These are phyloP conservation scores for Hypoxylon intermedium DNA, from an alignment of 495 filamentous ascomycete genomes.

Conservation along the genomic window DNA sequence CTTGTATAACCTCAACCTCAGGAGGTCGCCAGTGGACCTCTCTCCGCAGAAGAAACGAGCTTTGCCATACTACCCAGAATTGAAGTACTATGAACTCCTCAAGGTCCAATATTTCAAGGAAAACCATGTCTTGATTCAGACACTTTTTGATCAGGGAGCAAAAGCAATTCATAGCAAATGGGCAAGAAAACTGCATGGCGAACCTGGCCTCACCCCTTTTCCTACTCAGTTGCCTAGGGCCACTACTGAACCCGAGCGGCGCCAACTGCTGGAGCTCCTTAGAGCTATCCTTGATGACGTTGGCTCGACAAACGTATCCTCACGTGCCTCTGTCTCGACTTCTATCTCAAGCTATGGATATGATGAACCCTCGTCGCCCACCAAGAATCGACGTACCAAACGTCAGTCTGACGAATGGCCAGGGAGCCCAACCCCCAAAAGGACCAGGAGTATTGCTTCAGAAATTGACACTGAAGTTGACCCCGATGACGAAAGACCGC, in stretches of 20 bases:
- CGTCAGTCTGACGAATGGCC: slow-evolving; percentile 27
- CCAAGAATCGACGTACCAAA: slow-evolving; percentile 14
- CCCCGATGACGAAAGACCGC: slow-evolving; percentile 34
- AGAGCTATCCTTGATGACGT: slow-evolving; percentile 32
- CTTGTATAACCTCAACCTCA: slow-evolving; percentile 37
- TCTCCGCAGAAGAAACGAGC: slow-evolving; percentile 17
- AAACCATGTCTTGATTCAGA: slow-evolving; percentile 20
- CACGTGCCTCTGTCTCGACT: slow-evolving; percentile 11
- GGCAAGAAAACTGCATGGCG: slow-evolving; percentile 37
- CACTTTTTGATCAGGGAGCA: slow-evolving; percentile 32
- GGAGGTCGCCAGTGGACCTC: slow-evolving; percentile 27
- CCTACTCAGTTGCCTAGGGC: slow-evolving; percentile 25
- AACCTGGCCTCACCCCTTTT: slow-evolving; percentile 25
- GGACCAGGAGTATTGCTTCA: slow-evolving; percentile 18
- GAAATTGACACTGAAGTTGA: slow-evolving; percentile 32
- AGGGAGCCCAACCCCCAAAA: slow-evolving; percentile 16
- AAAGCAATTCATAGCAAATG: slow-evolving; percentile 38
- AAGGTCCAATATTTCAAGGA: slow-evolving; percentile 32
- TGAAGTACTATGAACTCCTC: slow-evolving; percentile 32
- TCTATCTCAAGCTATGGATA: slow-evolving; percentile 3
- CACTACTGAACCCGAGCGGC: slow-evolving; percentile 36
- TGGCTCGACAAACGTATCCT: slow-evolving; percentile 10
- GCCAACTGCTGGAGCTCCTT: slow-evolving; percentile 21
- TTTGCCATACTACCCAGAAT: slow-evolving; percentile 33
- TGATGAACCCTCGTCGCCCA: slow-evolving; percentile 23